phyloP scores from a whole-genome alignment of 495 filamentous ascomycete genomes.

The Penicillium taxi region DNA sequence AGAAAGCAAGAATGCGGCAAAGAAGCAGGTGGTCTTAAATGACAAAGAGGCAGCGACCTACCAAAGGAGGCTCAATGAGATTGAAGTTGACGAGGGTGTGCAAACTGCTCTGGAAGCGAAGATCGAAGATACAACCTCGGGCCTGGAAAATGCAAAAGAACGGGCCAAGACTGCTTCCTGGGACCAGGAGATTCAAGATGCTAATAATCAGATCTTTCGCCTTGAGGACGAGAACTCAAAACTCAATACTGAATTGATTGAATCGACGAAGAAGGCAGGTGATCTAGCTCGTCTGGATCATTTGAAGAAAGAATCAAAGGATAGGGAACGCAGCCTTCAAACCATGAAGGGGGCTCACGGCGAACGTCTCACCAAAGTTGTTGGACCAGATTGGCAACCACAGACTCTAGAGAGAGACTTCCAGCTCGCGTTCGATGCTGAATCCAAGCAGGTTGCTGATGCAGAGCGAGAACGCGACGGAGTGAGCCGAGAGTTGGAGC shows the following conservation, averaged over 20 bases:
- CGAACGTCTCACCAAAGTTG: conserved; percentile 52
- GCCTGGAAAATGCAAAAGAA: conserved; percentile 52
- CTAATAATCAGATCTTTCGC: conserved; percentile 52
- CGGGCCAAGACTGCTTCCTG: conserved; percentile 53
- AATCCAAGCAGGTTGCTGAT: conserved; percentile 45
- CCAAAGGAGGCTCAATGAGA: conserved; percentile 56
- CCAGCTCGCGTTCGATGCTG: conserved; percentile 53
- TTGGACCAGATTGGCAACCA: conserved; percentile 60
- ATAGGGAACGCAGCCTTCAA: conserved; percentile 59
- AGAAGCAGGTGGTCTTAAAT: conserved; percentile 57
- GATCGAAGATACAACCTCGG: conserved; percentile 57
- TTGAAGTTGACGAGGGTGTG: conserved; percentile 76
- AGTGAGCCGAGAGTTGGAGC: conserved; percentile 62
- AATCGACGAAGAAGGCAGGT: conserved; percentile 67
- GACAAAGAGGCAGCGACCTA: conserved; percentile 56
- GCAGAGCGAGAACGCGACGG: conserved; percentile 61
- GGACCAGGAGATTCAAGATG: conserved; percentile 58
- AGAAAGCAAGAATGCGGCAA: conserved; percentile 62
- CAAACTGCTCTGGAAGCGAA: conserved; percentile 66
- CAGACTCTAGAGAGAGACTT: conserved; percentile 64
- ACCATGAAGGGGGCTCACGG: conserved; percentile 70
- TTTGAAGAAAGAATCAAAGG: conserved; percentile 65
- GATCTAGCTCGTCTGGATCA: conserved; percentile 74
- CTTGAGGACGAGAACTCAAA: conserved; percentile 61
- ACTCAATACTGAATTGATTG: conserved; percentile 67